These are phyloP conservation scores for Aspergillus sergii DNA, from an alignment of 2,329 filamentous ascomycete genomes.

Conservation along the genomic window DNA sequence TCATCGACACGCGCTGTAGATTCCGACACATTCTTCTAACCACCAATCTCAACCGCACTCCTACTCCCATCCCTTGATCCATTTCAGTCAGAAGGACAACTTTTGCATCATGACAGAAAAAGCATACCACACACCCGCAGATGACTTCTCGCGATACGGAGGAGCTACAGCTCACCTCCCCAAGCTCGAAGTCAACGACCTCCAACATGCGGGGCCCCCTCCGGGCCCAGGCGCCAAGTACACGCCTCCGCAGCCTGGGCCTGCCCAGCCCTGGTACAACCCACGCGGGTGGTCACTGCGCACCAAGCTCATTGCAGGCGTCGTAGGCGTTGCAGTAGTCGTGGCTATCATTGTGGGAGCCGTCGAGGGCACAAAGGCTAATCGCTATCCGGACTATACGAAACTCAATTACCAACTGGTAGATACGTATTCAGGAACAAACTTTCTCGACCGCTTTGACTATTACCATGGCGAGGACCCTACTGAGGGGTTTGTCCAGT, in stretches of 20 bases:
- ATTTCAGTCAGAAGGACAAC: not conserved
- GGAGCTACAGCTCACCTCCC: slow-evolving; percentile 22
- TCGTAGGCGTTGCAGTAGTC: slow-evolving; percentile 46
- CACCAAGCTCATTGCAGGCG: slow-evolving; percentile 50
- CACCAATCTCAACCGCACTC: not conserved
- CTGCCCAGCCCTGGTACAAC: slow-evolving; percentile 45
- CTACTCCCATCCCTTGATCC: not conserved
- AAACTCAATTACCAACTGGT: slow-evolving; percentile 43
- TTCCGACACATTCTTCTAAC: slow-evolving; percentile 2
- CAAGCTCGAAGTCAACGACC: slow-evolving; percentile 17
- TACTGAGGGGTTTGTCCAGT: slow-evolving; percentile 50
- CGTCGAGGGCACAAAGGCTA: slow-evolving; percentile 38
- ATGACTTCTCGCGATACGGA: slow-evolving; percentile 26
- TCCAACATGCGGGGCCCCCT: slow-evolving; percentile 21
- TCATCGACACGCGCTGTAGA: not conserved
- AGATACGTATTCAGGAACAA: slow-evolving; percentile 44
- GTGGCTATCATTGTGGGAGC: slow-evolving; percentile 53
- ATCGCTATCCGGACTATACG: slow-evolving; percentile 49
- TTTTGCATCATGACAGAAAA: slow-evolving; percentile 16
- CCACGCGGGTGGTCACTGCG: slow-evolving; percentile 58
- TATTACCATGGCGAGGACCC: slow-evolving; percentile 51
- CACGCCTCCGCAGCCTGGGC: slow-evolving; percentile 8
- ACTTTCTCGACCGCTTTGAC: slow-evolving; percentile 51
- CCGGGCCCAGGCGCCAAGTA: slow-evolving; percentile 13
- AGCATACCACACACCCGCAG: slow-evolving; percentile 15